Percentiles rank a stretch among this genome's conserved stretches.
Conservation (phyloP, 805 yeast genomes). For the Lachancea cidri region DNA sequence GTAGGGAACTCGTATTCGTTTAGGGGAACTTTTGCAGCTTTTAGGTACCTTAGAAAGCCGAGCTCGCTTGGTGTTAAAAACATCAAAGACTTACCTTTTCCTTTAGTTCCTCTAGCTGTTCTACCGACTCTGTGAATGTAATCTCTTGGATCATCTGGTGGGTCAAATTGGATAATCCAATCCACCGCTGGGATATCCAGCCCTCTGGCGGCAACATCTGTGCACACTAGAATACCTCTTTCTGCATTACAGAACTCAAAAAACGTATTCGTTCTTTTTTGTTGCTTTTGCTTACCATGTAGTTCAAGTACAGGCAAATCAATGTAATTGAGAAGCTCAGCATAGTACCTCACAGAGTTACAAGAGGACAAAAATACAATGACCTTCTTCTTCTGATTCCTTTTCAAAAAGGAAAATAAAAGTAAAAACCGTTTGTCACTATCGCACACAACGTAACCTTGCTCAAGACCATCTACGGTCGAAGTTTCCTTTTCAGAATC, state of each 20-base stretch:
- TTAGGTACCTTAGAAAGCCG: conserved; percentile 89
- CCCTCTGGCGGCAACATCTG: conserved; percentile 99
- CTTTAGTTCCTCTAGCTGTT: conserved; percentile 91
- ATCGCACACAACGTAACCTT: conserved; percentile 97
- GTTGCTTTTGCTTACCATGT: conserved; percentile 98
- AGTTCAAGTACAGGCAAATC: conserved; percentile 94
- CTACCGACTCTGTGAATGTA: conserved; percentile 98
- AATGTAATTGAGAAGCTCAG: conserved; percentile 90
- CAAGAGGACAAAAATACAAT: conserved; percentile 95
- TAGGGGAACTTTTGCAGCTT: conserved; percentile 95
- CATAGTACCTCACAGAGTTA: conserved; percentile 93
- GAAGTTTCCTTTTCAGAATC: conserved; percentile 78
- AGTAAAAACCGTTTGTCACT: conserved; percentile 89
- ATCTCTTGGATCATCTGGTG: conserved; percentile 99
- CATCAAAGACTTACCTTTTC: conserved; percentile 92
- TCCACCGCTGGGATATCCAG: conserved; percentile 97
- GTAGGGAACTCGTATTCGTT: conserved; percentile 96
- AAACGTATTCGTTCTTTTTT: conserved; percentile 95
- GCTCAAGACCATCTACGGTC: conserved; percentile 96
- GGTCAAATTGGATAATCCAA: conserved; percentile 98
- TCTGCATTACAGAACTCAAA: conserved; percentile 97
- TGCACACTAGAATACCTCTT: conserved; percentile 87
- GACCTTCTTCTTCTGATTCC: conserved; percentile 85
- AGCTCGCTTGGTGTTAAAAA: conserved; percentile 90
- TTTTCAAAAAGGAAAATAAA: conserved; percentile 86